Base-by-base conservation (phyloP, 371 early-diverging fungal genomes). In the Mucor velutinosus region DNA sequence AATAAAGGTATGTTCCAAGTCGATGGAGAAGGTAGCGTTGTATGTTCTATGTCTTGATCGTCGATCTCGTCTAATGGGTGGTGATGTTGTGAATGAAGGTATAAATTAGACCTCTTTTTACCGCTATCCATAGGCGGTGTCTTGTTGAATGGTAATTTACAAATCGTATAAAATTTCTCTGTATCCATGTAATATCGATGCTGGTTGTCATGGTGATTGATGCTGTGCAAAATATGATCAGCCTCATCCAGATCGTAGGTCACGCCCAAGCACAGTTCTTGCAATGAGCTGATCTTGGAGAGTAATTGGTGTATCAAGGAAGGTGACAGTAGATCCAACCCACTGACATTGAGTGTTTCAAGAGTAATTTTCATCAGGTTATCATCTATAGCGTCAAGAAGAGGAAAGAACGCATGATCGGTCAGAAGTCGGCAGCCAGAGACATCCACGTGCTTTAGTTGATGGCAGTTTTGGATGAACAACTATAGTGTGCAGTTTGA, bases 331-430 rank as follows among this genome's bases (percentile, higher is more conserved):
- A 64, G 39, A 29, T 74, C 71, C 3, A 74, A 35, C 19, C 68
- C 68, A 37, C 72, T 74, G 35, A 74, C 30, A 58, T 74, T 67
- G n/a, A 74, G 62, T 7, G 69, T 74, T 68, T 74, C 71, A 56
- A 74, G 58, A 29, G 55, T 14, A 27, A 58, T 59, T 11, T 58
- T 30, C 43, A 65, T 49, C 39, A 65, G 55, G 35, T 61, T 45
- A 56, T 69, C 49, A 29, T 69, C 60, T 23, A 57, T 15, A 47
- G 55, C 51, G 27, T 71, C 56, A 7, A 65, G 30, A 33, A 69
- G 51, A 33, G 71, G 66, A 30, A 43, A 53, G 37, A 75, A 75
- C 17, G 75, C 75, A 39, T 75, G 68, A 71, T 72, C 72, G 55
- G 75, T 71, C 63, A 75, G 59, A 27, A 64, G 45, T 37, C 65